Base-by-base conservation (phyloP, 2,329 filamentous ascomycete species). In the Penicillium sp. region DNA sequence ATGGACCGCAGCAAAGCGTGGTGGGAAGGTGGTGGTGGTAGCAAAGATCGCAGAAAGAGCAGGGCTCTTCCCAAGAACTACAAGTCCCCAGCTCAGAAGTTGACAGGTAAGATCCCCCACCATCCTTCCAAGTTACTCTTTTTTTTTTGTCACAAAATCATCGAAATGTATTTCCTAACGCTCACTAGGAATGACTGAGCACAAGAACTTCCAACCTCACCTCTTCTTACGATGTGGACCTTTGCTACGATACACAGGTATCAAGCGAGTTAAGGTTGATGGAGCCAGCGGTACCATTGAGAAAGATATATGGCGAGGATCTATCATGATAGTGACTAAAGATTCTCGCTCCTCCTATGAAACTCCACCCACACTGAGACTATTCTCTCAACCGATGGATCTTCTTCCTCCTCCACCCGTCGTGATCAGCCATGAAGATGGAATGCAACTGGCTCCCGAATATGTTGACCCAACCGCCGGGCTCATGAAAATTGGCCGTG, bases 301-400 rank as follows among this genome's bases (percentile, higher is more conserved):
- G 42, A 83, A 85, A 50, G 90, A 96, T 66, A 86, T 93, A 20
- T 99, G 94, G 94, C 85, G 92, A 71, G 94, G 94, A 5, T 95
- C 86, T 58, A 82, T 97, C 55, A 92, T 99, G 90, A 96, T 99
- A 66, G 92, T 99, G 22, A 97, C 94, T 0, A 82, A 86, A 50
- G 93, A 99, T 68, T 82, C 85, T 2, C 84, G 88, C 39, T 97
- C 93, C 2, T 89, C 88, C 0, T 96, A 97, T 68, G 86, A 90
- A 46, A 83, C 83, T n/a, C 73, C 78, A 0, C 94, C 94, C 4
- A 89, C 83, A 0, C 77, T 99, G 61, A 84, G 92, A 42, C 74
- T 99, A 4, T 99, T 97, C 71, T 86, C 88, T 7, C 92, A 97
- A 69, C 89, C 91, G 1, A 88, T 93, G 72, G 89, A 92, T 59